Evolutionary conservation across 2,329 filamentous ascomycete species (phyloP).

Genomic region (Aspergillus melleus): DNA sequence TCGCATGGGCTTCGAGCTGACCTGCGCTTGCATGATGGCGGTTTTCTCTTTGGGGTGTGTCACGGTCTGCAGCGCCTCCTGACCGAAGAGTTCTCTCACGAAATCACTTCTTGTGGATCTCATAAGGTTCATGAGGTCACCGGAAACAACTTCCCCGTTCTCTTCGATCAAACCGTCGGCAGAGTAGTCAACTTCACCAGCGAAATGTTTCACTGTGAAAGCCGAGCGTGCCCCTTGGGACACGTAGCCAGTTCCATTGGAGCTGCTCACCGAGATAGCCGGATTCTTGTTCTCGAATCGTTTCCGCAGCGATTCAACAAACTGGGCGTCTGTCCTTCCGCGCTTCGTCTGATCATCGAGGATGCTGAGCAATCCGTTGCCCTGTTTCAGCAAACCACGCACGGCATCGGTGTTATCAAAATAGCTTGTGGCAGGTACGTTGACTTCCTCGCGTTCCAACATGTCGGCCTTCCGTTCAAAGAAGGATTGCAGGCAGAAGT

Average conservation of each 20-base stretch:
- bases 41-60: constrained; percentile 88
- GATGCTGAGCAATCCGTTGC: constrained; percentile 90
- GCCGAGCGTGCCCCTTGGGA: constrained; percentile 76
- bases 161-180: constrained; percentile 86
- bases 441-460: constrained; percentile 90
- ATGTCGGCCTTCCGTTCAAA: constrained; percentile 93
- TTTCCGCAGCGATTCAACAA: constrained; percentile 86
- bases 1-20: constrained; percentile 91
- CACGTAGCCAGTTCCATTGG: constrained; percentile 85
- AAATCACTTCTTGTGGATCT: constrained; percentile 86
- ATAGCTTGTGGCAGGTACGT: constrained; percentile 87
- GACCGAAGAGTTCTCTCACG: constrained; percentile 87
- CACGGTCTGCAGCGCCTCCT: constrained; percentile 88
- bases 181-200: constrained; percentile 93
- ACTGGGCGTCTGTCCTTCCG: constrained; percentile 82
- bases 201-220: constrained; percentile 94
- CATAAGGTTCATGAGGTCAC: constrained; percentile 92
- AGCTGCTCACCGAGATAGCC: constrained; percentile 75
- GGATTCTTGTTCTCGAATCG: constrained; percentile 94
- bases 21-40: constrained; percentile 91
- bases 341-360: constrained; percentile 93
- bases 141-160: constrained; percentile 93
- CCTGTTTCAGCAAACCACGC: constrained; percentile 83
- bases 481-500: constrained; percentile 90
- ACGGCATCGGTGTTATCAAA: constrained; percentile 97